Conservation (phyloP, 1,284 basidiomycete species). For the Cronartium quercuum region DNA sequence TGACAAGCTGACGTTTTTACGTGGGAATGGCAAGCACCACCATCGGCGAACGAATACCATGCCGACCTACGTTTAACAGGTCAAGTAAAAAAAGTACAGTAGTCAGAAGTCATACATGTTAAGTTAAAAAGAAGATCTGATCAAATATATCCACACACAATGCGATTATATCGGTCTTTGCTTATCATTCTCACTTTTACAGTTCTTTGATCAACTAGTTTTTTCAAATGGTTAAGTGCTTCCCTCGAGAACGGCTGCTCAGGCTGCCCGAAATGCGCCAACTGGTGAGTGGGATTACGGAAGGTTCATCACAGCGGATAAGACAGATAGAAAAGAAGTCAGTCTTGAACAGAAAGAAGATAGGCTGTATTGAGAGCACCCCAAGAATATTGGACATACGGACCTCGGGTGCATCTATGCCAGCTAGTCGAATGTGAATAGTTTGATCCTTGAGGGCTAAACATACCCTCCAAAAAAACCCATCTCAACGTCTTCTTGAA, state of each 20-base stretch:
- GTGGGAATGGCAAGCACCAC: slow-evolving; percentile 9
- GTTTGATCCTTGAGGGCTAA: slow-evolving; percentile 32
- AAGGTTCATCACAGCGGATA: background rate
- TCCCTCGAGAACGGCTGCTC: slow-evolving; percentile 35
- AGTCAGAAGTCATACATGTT: background rate
- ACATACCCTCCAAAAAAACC: too few relatives aligned
- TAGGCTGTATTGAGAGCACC: background rate
- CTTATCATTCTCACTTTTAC: slow-evolving; percentile 18
- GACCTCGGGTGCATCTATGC: slow-evolving; percentile 34
- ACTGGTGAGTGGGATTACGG: background rate
- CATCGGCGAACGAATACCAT: slow-evolving; percentile 19
- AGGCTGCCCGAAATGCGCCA: slow-evolving; percentile 33
- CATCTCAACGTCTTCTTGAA: too few relatives aligned
- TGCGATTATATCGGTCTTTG: slow-evolving; percentile 35
- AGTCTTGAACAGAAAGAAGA: background rate
- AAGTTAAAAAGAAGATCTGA: background rate
- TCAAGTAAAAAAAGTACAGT: background rate
- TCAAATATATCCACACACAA: background rate
- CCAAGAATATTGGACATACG: background rate
- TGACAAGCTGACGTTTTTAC: slow-evolving; percentile 28
- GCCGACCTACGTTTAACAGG: slow-evolving; percentile 6
- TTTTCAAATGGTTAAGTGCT: slow-evolving; percentile 7
- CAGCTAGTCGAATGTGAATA: slow-evolving; percentile 32
- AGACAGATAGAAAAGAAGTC: background rate
- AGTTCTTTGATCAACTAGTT: slow-evolving; percentile 8